phyloP scores from a whole-genome alignment of 1,284 basidiomycete species.

The Exobasidium cylindrosporum region DNA sequence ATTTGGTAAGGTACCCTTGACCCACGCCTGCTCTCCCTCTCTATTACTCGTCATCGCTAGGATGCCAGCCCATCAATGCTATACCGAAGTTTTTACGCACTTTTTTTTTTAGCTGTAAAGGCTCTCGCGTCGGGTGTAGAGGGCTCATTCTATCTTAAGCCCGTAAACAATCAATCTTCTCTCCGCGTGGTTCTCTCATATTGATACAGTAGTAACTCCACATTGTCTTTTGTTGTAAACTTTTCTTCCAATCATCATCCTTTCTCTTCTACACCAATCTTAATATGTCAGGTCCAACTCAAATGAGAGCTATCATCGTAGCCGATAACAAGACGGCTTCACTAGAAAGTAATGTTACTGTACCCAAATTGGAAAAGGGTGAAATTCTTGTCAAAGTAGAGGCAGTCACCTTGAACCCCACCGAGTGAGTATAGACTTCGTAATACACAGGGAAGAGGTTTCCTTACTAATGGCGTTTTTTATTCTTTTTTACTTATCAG shows the following conservation, averaged over 20 bases:
- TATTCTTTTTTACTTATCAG: background rate
- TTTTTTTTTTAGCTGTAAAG: no score
- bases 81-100: no score
- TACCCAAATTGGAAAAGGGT: constrained; percentile 31
- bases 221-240: no score
- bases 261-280: background rate
- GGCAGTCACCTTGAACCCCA: constrained; percentile 48
- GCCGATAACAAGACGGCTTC: constrained; percentile 33
- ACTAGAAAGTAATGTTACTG: constrained; percentile 27
- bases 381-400: constrained; percentile 37
- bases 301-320: constrained; percentile 41
- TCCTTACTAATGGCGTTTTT: background rate
- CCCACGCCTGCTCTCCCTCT: no score
- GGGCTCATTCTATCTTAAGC: no score
- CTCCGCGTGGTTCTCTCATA: no score
- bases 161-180: no score
- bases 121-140: no score
- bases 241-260: background rate
- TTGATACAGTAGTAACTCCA: no score
- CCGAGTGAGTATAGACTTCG: constrained; percentile 23
- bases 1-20: no score
- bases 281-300: constrained; percentile 16
- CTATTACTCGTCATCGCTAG: no score
- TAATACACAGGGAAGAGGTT: background rate
- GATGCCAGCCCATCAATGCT: no score